Conservation (phyloP, 2,329 filamentous ascomycete genomes). For the Hymenoscyphus salicellus region DNA sequence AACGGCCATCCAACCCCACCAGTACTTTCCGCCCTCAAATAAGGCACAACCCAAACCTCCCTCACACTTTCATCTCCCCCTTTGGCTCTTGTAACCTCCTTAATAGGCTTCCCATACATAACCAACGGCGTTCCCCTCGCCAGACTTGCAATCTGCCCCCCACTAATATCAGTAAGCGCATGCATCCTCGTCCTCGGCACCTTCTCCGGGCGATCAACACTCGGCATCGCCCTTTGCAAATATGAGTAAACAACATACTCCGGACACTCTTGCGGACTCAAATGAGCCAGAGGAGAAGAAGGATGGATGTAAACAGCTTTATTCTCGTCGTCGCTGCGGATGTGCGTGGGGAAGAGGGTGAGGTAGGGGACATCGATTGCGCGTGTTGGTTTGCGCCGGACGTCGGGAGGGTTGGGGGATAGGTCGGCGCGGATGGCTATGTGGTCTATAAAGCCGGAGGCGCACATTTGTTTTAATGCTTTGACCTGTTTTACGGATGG, state of each 20-base stretch:
- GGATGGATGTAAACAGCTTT: constrained; percentile 84
- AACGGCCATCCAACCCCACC: constrained; percentile 78
- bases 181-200: constrained; percentile 83
- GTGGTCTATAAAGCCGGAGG: constrained; percentile 90
- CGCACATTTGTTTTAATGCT: constrained; percentile 84
- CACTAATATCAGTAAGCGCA: constrained; percentile 75
- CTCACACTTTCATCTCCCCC: constrained; percentile 48
- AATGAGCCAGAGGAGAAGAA: constrained; percentile 71
- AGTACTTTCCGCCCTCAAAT: constrained; percentile 64
- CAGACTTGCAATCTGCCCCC: constrained; percentile 70
- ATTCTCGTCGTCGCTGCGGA: constrained; percentile 47
- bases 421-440: constrained; percentile 88
- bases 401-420: constrained; percentile 68
- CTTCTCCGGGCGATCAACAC: constrained; percentile 45
- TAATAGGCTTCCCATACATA: constrained; percentile 84
- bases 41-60: constrained; percentile 81
- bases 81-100: constrained; percentile 61
- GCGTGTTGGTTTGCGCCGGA: constrained; percentile 68
- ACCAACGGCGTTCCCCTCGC: constrained; percentile 83
- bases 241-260: constrained; percentile 85
- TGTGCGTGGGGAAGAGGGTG: constrained; percentile 70
- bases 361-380: constrained; percentile 91
- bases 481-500: constrained; percentile 68
- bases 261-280: constrained; percentile 70
- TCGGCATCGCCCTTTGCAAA: constrained; percentile 65